These are phyloP conservation scores for Pythium pyrilobum DNA, from an alignment of 352 stramenopile species.

Conservation along the genomic window DNA sequence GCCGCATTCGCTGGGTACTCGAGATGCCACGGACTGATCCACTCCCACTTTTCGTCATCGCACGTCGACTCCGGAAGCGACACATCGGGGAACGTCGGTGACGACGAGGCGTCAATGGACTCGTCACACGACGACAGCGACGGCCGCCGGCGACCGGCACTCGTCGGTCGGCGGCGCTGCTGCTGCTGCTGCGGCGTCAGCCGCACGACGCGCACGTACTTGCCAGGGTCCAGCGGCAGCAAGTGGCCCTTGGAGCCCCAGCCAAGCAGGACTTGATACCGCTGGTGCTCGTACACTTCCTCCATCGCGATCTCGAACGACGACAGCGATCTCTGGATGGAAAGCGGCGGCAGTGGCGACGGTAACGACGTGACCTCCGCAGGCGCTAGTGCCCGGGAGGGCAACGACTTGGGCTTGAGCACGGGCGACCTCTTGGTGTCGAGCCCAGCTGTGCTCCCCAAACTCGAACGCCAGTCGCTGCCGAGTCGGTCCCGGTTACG, in stretches of 20 bases:
- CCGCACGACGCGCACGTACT: constrained; percentile 48
- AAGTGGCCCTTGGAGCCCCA: constrained; percentile 76
- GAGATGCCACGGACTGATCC: constrained; percentile 70
- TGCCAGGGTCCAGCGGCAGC: constrained; percentile 60
- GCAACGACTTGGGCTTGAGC: not conserved
- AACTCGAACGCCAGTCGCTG: constrained; percentile 6
- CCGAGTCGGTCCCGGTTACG: constrained; percentile 11
- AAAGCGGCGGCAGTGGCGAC: not conserved
- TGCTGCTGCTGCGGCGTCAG: not conserved
- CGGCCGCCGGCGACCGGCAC: not conserved
- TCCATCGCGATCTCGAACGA: constrained; percentile 20
- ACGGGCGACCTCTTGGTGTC: not conserved
- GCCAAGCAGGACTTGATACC: constrained; percentile 61
- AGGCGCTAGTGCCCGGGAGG: not conserved
- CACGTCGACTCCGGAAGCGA: constrained; percentile 26
- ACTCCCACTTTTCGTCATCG: constrained; percentile 40
- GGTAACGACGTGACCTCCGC: not conserved
- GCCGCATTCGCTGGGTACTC: constrained; percentile 17
- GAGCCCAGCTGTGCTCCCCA: no score
- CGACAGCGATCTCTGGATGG: not conserved
- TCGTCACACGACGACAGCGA: constrained; percentile 8
- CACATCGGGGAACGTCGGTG: constrained; percentile 49
- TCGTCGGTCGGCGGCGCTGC: not conserved
- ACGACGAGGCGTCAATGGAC: constrained; percentile 34
- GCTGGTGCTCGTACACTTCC: constrained; percentile 67